Conservation (phyloP, 2,329 filamentous ascomycete genomes). For the Capronia epimyces region DNA sequence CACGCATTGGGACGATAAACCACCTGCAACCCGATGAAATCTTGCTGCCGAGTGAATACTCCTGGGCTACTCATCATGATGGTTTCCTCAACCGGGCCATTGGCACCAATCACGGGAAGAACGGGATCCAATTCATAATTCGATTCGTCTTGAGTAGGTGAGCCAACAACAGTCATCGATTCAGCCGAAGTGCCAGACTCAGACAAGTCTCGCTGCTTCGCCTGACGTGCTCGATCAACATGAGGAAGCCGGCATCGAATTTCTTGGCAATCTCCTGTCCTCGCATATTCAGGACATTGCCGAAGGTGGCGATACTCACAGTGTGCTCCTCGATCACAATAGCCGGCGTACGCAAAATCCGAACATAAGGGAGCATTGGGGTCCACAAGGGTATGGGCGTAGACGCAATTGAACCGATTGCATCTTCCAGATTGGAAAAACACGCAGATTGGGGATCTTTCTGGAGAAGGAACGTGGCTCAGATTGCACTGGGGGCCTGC, state of each 20-base stretch:
- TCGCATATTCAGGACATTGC: slow-evolving; percentile 94
- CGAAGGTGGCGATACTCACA: slow-evolving; percentile 81
- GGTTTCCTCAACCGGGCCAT: slow-evolving; percentile 33
- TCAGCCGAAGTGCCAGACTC: slow-evolving; percentile 32
- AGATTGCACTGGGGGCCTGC: slow-evolving; percentile 79
- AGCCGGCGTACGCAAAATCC: slow-evolving; percentile 78
- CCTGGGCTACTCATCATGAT: slow-evolving; percentile 6
- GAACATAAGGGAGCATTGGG: slow-evolving; percentile 75
- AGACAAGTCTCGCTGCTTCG: slow-evolving; percentile 42
- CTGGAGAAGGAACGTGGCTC: slow-evolving; percentile 75
- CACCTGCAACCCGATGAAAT: slow-evolving; percentile 13
- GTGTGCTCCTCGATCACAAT: slow-evolving; percentile 72
- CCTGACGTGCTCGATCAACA: slow-evolving; percentile 78
- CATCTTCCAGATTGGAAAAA: slow-evolving; percentile 89
- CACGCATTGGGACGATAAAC: background rate
- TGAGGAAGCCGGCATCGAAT: slow-evolving; percentile 81
- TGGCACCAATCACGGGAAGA: slow-evolving; percentile 23
- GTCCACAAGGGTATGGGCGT: slow-evolving; percentile 75
- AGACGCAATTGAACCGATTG: slow-evolving; percentile 77
- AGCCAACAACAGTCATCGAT: background rate
- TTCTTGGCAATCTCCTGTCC: slow-evolving; percentile 75
- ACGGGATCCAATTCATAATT: slow-evolving; percentile 1
- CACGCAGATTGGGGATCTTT: slow-evolving; percentile 81
- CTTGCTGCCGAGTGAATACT: slow-evolving; percentile 13
- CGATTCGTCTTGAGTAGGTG: slow-evolving; percentile 40